A percentile compares a stretch with the other conserved stretches of the same genome.
Conservation (phyloP, 257 asterid species). For the Ajuga chamaepitys region DNA sequence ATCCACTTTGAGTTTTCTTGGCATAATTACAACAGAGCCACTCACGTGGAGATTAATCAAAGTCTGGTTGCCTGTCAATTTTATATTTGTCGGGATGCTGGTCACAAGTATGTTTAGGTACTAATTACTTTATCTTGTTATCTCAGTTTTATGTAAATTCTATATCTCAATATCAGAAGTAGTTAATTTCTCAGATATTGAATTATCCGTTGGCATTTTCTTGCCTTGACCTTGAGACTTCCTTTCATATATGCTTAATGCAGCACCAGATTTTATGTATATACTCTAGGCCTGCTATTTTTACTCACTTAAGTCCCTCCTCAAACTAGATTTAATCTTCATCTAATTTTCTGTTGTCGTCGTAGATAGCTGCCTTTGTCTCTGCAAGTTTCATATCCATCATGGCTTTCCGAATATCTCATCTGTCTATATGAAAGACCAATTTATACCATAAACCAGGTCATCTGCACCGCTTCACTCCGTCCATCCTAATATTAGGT, state of each 20-base stretch:
- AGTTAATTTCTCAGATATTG: neutral
- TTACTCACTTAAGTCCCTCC: neutral
- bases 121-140: neutral
- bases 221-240: neutral
- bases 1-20: slow-evolving; percentile 46
- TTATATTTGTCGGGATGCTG: slow-evolving; percentile 95
- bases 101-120: slow-evolving; percentile 98
- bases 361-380: neutral
- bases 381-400: neutral
- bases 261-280: neutral
- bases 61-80: slow-evolving; percentile 91
- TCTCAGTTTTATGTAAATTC: neutral
- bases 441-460: neutral
- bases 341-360: neutral
- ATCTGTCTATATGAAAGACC: neutral
- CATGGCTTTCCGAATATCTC: neutral
- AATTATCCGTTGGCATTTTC: neutral
- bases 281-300: neutral
- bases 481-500: neutral
- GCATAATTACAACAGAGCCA: slow-evolving; percentile 74
- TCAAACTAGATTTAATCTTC: neutral
- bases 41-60: slow-evolving; percentile 85
- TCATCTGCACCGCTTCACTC: neutral
- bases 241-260: neutral
- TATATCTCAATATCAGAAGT: neutral